Evolutionary conservation across 2,329 filamentous ascomycete genomes (phyloP).

Genomic region (Aspergillus vadensis): DNA sequence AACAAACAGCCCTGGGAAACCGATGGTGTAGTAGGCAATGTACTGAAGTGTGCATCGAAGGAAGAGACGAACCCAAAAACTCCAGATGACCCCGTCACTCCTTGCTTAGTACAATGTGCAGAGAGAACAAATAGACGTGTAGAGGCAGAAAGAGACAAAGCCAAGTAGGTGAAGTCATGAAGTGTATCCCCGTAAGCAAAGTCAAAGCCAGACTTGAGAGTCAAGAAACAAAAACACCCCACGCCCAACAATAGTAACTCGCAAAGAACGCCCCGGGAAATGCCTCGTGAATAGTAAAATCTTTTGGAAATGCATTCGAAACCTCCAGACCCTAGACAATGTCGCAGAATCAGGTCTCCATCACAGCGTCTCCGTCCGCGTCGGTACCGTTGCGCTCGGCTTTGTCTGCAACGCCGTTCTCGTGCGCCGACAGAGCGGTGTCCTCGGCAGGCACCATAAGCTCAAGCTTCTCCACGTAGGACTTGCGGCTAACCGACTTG

Average conservation of each 20-base stretch:
- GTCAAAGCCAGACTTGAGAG: background rate
- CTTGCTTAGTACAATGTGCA: constrained; percentile 28
- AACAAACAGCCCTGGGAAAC: too few species aligned
- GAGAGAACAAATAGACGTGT: constrained; percentile 6
- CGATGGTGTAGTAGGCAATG: too few species aligned
- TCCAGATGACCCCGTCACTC: constrained; percentile 25
- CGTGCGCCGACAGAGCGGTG: constrained; percentile 18
- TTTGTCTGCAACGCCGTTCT: constrained; percentile 16
- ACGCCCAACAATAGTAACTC: background rate
- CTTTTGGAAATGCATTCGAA: background rate
- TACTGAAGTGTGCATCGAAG: background rate
- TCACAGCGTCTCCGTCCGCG: constrained; percentile 33
- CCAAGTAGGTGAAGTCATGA: constrained; percentile 6
- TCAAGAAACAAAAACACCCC: background rate
- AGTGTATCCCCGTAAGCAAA: constrained; percentile 1
- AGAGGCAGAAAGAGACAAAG: constrained; percentile 11
- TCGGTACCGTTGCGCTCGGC: constrained; percentile 29
- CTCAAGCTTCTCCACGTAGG: constrained; percentile 27
- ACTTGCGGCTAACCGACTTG: constrained; percentile 24
- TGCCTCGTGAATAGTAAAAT: background rate
- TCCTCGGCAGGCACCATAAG: constrained; percentile 33
- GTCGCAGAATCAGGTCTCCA: constrained; percentile 30
- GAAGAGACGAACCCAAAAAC: constrained; percentile 19
- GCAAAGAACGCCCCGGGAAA: background rate
- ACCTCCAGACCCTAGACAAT: background rate